Evolutionary conservation across 1,284 basidiomycete species (phyloP), one percentile per base, ranked within the genome.

Genomic region (Marasmius oreades): DNA sequence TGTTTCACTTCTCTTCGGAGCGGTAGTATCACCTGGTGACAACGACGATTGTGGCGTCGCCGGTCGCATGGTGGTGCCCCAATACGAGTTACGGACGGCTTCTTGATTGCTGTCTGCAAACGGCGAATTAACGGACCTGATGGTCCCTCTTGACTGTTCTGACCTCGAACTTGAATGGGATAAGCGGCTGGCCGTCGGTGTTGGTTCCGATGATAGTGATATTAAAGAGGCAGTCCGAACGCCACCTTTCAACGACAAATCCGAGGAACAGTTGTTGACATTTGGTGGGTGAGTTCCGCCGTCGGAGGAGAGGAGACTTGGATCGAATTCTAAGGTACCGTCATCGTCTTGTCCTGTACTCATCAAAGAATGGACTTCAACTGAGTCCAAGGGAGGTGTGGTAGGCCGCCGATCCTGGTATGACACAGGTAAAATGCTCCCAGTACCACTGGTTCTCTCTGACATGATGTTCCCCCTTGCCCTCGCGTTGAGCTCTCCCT

Each of bases 221-320:
- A 50, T 50, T 16, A 50, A 33, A 2, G 47, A 50, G 16, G 47
- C 47, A 11, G 47, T 50, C 4, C 47, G 23, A 12, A 31, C 26
- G 5, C 12, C 28, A 7, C 47, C 39, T 20, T 42, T 16, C 20
- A 28, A 28, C 1, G 26, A 31, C 24, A 26, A 31, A 16, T 33
- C 47, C 10, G 47, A 50, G 47, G 33, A 50, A 12, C 47, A 14
- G 26, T 26, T 50, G 26, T 12, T 31, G 5, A 33, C 31, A n/a
- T 42, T 42, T 7, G 8, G 8, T 42, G 10, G 39, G 16, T 50
- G 47, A 12, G 47, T 24, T 10, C 16, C 16, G 8, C n/a, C 28
- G 28, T 50, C 47, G 16, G 33, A 50, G 23, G 47, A 50, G 6
- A 50, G 28, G n/a, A 50, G 47, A n/a, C 47, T 50, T 18, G 47